Conservation (phyloP, 495 filamentous ascomycete species). For the Penicillium maclennaniae region DNA sequence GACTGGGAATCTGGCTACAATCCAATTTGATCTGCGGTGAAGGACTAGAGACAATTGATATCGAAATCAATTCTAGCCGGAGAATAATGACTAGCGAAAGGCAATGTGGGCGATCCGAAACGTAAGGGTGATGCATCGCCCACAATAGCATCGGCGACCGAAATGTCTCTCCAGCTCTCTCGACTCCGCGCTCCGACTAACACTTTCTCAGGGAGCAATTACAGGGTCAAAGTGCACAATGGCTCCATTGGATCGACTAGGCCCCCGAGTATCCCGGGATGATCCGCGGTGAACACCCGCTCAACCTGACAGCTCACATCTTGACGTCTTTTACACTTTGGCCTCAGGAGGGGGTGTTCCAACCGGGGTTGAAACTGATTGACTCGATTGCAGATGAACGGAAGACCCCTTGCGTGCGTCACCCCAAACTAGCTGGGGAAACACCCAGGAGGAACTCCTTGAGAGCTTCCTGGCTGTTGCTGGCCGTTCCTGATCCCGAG, state of each 20-base stretch:
- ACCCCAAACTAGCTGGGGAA: constrained; percentile 2
- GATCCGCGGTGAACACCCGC: constrained; percentile 15
- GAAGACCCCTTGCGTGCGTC: constrained; percentile 9
- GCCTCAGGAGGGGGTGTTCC: constrained; percentile 1
- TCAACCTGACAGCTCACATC: constrained; percentile 25
- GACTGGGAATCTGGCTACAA: not conserved
- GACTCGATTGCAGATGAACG: not conserved
- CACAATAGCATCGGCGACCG: constrained; percentile 2
- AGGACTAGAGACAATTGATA: not conserved
- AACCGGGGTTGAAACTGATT: constrained; percentile 1
- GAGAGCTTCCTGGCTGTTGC: no score
- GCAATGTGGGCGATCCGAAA: constrained; percentile 5
- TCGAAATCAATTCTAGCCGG: not conserved
- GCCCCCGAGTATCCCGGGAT: constrained; percentile 14
- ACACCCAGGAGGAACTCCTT: not conserved
- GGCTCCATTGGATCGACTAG: constrained; percentile 14
- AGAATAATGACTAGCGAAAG: constrained; percentile 3
- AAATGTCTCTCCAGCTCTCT: not conserved
- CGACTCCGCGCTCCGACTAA: not conserved
- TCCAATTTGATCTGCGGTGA: not conserved
- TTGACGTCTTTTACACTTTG: constrained; percentile 9
- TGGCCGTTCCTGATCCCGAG: not conserved
- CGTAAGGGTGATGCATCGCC: constrained; percentile 10
- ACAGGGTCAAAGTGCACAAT: constrained; percentile 1
- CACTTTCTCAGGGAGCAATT: not conserved